Evolutionary conservation across 2,329 filamentous ascomycete species (phyloP).

Genomic region (Pseudophaeomoniella oleicola): DNA sequence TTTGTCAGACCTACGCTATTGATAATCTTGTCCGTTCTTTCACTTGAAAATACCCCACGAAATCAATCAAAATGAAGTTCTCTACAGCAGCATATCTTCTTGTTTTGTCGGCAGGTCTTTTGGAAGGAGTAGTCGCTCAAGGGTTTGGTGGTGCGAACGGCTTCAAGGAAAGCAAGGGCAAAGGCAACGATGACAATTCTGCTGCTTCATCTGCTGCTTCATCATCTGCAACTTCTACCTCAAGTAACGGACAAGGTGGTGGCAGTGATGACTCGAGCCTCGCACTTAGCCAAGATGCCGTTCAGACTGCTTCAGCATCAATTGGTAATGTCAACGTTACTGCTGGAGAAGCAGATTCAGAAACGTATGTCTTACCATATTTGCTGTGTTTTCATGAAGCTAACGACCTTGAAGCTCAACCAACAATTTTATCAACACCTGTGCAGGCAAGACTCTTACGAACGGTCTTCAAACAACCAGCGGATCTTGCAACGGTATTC

Average conservation of each 20-base stretch:
- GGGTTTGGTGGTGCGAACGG: constrained; percentile 4
- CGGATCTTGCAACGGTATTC: constrained; percentile 30
- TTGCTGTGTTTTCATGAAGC: no score
- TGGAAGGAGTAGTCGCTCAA: constrained; percentile 5
- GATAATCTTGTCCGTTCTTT: not conserved
- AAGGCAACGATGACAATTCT: constrained; percentile 4
- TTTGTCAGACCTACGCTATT: not conserved
- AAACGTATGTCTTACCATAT: no score
- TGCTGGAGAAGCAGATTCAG: constrained; percentile 14
- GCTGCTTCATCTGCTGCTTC: no score
- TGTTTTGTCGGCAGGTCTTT: constrained; percentile 5
- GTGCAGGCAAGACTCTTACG: constrained; percentile 36
- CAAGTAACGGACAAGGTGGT: not conserved
- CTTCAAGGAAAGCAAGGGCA: constrained; percentile 10
- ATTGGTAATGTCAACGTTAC: constrained; percentile 22
- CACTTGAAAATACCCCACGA: constrained; percentile 1
- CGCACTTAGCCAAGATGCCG: constrained; percentile 21
- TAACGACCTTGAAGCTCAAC: constrained; percentile 19
- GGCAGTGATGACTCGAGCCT: constrained; percentile 4
- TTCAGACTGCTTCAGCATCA: constrained; percentile 27
- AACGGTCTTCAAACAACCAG: constrained; percentile 36
- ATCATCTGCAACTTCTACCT: no score
- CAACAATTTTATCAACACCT: constrained; percentile 47
- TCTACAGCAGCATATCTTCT: constrained; percentile 3
- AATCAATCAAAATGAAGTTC: constrained; percentile 4